Conservation (phyloP, 257 asterid genomes). For the Asclepias syriaca region DNA sequence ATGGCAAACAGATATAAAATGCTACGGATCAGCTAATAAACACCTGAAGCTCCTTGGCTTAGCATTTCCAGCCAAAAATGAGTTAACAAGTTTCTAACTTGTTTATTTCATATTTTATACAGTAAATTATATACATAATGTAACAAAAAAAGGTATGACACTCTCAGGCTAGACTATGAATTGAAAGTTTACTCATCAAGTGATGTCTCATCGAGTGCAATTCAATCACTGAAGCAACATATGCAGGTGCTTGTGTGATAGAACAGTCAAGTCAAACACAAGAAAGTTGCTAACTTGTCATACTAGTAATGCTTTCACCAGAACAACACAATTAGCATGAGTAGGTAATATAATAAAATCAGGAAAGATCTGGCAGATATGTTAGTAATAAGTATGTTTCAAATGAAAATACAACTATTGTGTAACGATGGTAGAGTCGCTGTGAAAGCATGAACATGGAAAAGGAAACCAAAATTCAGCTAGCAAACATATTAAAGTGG, state of each 20-base stretch:
- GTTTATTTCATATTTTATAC: background rate
- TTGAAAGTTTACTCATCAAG: background rate
- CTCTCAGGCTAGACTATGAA: background rate
- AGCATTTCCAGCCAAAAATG: background rate
- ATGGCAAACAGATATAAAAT: background rate
- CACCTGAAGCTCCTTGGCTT: background rate
- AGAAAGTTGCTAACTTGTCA: background rate
- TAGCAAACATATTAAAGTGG: background rate
- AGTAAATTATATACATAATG: background rate
- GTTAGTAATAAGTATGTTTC: background rate
- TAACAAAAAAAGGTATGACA: background rate
- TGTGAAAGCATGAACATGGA: background rate
- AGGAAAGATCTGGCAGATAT: background rate
- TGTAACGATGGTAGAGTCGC: background rate
- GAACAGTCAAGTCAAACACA: background rate
- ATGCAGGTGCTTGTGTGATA: too few species aligned
- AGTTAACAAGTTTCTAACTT: background rate
- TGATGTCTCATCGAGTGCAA: background rate
- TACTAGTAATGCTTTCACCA: background rate
- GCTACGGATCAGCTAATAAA: background rate
- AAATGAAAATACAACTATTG: too few species aligned
- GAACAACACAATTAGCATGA: background rate
- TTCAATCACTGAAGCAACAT: background rate
- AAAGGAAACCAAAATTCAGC: background rate
- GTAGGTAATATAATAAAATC: too few species aligned